Conservation (phyloP, 2,329 filamentous ascomycete genomes). For the Paracoccidioides lutzii region DNA sequence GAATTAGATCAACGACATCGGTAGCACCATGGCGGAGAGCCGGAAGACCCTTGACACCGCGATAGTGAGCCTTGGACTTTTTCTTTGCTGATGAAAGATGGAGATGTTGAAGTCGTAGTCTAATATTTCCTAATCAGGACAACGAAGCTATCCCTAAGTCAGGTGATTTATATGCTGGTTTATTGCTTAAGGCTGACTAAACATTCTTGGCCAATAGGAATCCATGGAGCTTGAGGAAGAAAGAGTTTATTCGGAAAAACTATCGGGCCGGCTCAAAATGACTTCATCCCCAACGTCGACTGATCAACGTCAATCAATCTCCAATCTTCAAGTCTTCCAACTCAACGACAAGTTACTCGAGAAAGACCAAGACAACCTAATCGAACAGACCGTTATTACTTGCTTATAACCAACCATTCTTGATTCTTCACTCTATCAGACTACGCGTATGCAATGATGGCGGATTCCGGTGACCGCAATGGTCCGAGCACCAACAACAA, state of each 20-base stretch:
- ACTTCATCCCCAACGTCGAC: neutral
- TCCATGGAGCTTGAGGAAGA: neutral
- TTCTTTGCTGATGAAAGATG: neutral
- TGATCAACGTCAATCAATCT: too few species aligned
- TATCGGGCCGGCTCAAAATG: neutral
- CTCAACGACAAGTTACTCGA: neutral
- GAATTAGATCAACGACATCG: too few species aligned
- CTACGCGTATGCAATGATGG: neutral
- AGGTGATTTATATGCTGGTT: neutral
- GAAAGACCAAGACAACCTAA: neutral
- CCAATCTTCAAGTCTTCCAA: too few species aligned
- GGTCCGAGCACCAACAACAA: neutral
- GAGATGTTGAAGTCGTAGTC: neutral
- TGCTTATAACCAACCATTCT: neutral
- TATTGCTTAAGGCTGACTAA: neutral
- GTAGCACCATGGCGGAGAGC: too few species aligned
- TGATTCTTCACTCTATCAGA: neutral
- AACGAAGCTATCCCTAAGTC: neutral
- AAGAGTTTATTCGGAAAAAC: neutral
- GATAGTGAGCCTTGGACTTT: neutral
- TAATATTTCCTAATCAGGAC: slow-evolving; percentile 1
- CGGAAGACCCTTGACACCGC: neutral
- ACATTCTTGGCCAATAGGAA: neutral
- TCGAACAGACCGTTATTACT: neutral
- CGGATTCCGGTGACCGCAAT: neutral